Evolutionary conservation across 2,329 filamentous ascomycete species (phyloP), one percentile per base, ranked within the genome.

Genomic region (Paraphoma sp.): DNA sequence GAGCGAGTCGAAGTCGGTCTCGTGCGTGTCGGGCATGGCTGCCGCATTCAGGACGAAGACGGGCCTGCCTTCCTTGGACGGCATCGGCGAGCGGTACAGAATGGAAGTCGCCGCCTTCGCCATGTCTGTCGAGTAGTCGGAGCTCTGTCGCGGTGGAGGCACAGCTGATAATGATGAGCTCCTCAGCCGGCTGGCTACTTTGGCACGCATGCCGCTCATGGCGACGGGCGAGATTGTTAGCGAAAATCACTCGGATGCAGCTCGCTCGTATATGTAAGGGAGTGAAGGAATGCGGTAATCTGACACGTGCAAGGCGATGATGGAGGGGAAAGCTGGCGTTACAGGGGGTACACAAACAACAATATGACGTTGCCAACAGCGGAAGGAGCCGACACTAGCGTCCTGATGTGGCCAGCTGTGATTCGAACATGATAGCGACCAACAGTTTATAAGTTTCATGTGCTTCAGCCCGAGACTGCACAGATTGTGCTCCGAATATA

Each of bases 41-140:
- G 83, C 82, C 8, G 83, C 82, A 64, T 84, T 84, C 64, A 86
- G 80, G 28, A 86, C 79, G 69, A 83, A 83, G 46, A 85, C 70
- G 3, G 83, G 82, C 30, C 82, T 76, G 12, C 81, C 80, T 48
- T 79, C 77, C 41, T 75, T 74, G 7, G 82, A 83, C 14, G 80
- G 80, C 2, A 81, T 74, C 1, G 83, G 83, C 9, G 82, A 83
- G 55, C 79, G 81, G 65, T 83, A 86, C 36, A 86, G 78, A 59
- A 85, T 83, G 40, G 80, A 80, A n/a, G 81, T 77, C 9, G 83
- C 83, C 45, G 79, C 74, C 36, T 76, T 76, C 36, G 83, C 83
- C 45, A 85, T 78, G 40, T 77, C 72, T 3, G 72, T 72, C 17
- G 80, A 77, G 64, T 84, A 85, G 50, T 83, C 80, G 55, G 76